Evolutionary conservation across 495 filamentous ascomycete genomes (phyloP), one percentile per base, ranked within the genome.

Genomic region (Lichenothelia convexa): DNA sequence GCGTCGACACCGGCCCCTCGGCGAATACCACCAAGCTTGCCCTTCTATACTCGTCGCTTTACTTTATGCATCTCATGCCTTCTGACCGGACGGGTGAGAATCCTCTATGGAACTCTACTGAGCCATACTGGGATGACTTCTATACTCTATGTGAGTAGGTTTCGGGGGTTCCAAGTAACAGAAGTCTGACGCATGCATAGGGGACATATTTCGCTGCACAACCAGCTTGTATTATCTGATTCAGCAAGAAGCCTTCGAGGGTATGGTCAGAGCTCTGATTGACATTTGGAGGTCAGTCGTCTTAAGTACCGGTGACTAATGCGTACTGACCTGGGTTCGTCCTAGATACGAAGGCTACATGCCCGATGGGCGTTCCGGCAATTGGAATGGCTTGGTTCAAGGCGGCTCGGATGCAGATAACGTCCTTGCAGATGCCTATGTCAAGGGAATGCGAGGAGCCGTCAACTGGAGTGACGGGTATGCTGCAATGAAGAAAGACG

Each of bases 211-310:
- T 46, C 42, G 53, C 5, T 50, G 48, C 35, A 49, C 44, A 5
- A 41, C 48, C 8, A 41, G 40, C 0, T 32, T 58, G 8, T 55
- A 45, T 37, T 51, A 45, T 39, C 35, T 58, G 2, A 51, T 56
- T 7, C 51, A 56, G 37, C 53, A 53, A 0, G 30, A 33, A 2
- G 45, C 43, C 21, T 53, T 53, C 21, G 44, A 47, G 15, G 29
- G 33, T 3, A 54, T 53, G 46, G 42, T 56, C 8, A 41, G 48
- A 0, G 30, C 43, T 8, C 41, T 54, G 1, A 55, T 58, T 32
- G 51, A 56, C 21, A 58, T 58, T 32, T 58, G 46, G 41, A 46
- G n/a, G n/a, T n/a, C n/a, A n/a, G n/a, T n/a, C n/a, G n/a, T n/a
- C n/a, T n/a, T n/a, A n/a, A n/a, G n/a, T n/a, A n/a, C n/a, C n/a